These are phyloP conservation scores for Inga laurina DNA, from an alignment of 306 rosid species.

Conservation along the genomic window DNA sequence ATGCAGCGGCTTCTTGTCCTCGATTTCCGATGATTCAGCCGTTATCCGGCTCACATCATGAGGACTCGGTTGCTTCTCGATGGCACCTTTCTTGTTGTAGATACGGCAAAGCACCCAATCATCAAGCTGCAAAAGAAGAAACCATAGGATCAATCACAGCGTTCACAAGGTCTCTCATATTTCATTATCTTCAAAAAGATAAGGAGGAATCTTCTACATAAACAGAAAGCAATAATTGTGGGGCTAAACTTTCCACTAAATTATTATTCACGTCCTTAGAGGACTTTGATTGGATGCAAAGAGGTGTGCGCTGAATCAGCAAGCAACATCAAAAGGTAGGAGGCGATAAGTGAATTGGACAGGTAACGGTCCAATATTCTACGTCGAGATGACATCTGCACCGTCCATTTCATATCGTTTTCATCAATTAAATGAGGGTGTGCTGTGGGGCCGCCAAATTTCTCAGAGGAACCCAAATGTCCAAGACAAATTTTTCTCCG, in stretches of 20 bases:
- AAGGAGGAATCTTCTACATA: constrained; percentile 42
- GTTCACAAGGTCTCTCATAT: not conserved
- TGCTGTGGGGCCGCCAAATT: constrained; percentile 15
- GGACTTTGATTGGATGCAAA: constrained; percentile 3
- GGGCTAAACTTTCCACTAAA: not conserved
- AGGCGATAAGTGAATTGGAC: not conserved
- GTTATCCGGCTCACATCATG: not conserved
- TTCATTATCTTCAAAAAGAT: constrained; percentile 10
- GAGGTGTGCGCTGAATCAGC: not conserved
- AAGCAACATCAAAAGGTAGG: not conserved
- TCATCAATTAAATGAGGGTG: not conserved
- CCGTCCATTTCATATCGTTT: constrained; percentile 1
- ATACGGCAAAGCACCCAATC: constrained; percentile 98
- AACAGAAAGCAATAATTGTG: constrained; percentile 18
- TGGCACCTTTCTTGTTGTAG: constrained; percentile 81
- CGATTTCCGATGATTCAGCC: constrained; percentile 36
- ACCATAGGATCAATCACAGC: constrained; percentile 32
- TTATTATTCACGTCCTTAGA: not conserved
- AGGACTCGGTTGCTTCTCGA: constrained; percentile 50
- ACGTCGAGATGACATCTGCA: not conserved
- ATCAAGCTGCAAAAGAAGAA: constrained; percentile 73
- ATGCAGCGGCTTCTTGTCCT: constrained; percentile 70
- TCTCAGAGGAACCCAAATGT: constrained; percentile 16
- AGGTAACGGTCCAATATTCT: not conserved
- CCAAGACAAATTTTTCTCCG: not conserved